Conservation (phyloP, 805 yeast species). For the Metschnikowia santaceciliae region DNA sequence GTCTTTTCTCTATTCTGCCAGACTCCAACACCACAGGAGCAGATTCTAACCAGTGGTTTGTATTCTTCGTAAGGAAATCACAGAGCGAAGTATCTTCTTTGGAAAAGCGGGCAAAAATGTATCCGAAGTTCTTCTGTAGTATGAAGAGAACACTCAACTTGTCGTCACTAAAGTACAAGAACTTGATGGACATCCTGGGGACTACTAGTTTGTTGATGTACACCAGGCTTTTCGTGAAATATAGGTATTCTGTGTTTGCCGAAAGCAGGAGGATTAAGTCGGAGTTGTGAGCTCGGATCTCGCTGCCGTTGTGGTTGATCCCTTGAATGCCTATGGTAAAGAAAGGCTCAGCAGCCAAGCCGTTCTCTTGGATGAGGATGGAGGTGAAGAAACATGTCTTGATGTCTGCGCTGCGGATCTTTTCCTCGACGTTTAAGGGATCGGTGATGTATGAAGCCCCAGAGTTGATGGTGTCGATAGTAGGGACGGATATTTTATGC, state of each 20-base stretch:
- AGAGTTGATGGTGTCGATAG: slow-evolving; percentile 9
- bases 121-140: slow-evolving; percentile 15
- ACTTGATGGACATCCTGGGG: slow-evolving; percentile 8
- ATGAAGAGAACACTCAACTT: slow-evolving; percentile 8
- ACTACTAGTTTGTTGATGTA: slow-evolving; percentile 16
- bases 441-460: slow-evolving; percentile 12
- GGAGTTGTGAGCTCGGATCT: slow-evolving; percentile 4
- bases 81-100: slow-evolving; percentile 2
- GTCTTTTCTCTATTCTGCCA: neutral
- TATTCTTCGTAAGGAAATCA: neutral
- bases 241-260: slow-evolving; percentile 7
- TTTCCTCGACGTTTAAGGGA: slow-evolving; percentile 10
- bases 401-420: slow-evolving; percentile 10
- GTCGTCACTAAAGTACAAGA: slow-evolving; percentile 10
- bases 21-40: neutral
- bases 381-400: slow-evolving; percentile 13
- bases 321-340: slow-evolving; percentile 5
- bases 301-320: slow-evolving; percentile 15
- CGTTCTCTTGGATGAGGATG: slow-evolving; percentile 10
- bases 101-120: slow-evolving; percentile 6
- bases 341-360: slow-evolving; percentile 14
- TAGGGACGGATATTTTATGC: slow-evolving; percentile 13
- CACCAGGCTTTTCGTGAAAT: slow-evolving; percentile 8
- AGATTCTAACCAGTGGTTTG: neutral
- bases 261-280: slow-evolving; percentile 9